Percentiles rank a stretch among this genome's conserved stretches.
phyloP scores from a whole-genome alignment of 139 green algal species.

The Pleodorina starrii region DNA sequence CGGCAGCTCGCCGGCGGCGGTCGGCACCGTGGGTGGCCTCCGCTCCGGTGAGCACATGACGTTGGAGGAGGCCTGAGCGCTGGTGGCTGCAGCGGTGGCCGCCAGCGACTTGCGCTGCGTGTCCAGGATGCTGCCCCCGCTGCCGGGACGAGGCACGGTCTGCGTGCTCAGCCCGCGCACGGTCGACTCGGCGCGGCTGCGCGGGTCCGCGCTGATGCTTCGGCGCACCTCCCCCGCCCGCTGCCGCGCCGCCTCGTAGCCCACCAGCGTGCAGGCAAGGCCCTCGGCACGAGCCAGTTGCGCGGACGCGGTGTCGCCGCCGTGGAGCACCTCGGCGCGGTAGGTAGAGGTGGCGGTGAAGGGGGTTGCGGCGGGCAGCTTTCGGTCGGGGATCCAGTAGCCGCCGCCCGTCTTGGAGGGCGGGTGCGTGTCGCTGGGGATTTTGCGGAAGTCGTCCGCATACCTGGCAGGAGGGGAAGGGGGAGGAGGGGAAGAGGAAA shows the following conservation, averaged over 20 bases:
- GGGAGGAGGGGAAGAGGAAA: too few relatives aligned
- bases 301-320: constrained; percentile 33
- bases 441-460: constrained; percentile 35
- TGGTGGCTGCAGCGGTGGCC: neutral
- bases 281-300: constrained; percentile 52
- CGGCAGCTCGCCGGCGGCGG: constrained; percentile 48
- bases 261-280: constrained; percentile 47
- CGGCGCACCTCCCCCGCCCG: constrained; percentile 31
- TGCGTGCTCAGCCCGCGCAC: constrained; percentile 19
- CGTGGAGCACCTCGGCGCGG: constrained; percentile 61
- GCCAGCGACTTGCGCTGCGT: neutral
- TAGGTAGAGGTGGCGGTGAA: constrained; percentile 70
- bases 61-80: neutral
- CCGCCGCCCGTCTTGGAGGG: constrained; percentile 56
- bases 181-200: neutral
- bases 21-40: constrained; percentile 50
- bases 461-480: too few relatives aligned
- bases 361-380: neutral
- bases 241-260: constrained; percentile 55
- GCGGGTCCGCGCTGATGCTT: constrained; percentile 35
- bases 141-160: constrained; percentile 28
- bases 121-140: constrained; percentile 40
- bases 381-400: constrained; percentile 57
- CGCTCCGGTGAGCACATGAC: neutral
- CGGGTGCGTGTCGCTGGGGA: constrained; percentile 48